Evolutionary conservation across 371 early-diverging fungal genomes (phyloP), one percentile per base, ranked within the genome.

Genomic region (Blakeslea trispora): DNA sequence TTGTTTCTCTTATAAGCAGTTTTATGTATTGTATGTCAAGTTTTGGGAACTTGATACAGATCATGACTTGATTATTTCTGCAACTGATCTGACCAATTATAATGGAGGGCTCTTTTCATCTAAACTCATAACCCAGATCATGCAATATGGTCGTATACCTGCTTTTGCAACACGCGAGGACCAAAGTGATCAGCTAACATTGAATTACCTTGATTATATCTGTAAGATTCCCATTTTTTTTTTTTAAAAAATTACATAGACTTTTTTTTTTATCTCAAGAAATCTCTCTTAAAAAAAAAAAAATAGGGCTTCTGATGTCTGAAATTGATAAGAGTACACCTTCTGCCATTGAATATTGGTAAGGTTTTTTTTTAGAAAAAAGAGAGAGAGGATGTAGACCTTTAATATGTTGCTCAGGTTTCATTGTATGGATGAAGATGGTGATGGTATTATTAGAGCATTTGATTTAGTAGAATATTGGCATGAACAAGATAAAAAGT

Each of bases 21-120:
- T 95, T 61, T 97, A 95, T 71, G 97, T 97, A 14, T 81, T 97
- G 4, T 97, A 94, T 63, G 96, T 95, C 81, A 94, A 92, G 71
- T 94, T 97, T 67, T 95, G 91, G 89, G 91, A 93, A 43, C 74
- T 96, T 43, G 94, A 93, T 68, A 68, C 74, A 23, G 88, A 93
- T 53, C 89, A 89, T 41, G 91, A 92, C 57, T 64, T 87, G 45
- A 67, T 86, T 39, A 70, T 93, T 39, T 80, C 80, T 41, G 82
- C 81, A 51, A 63, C 76, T 37, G 87, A 90, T 44, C 62, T 92
- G 48, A 54, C 74, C 15, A 77, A 82, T 43, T 92, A 92, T 64
- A 86, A 86, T 57, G 79, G 75, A 23, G 78, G 82, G 1, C 68
- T 85, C 0, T 64, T 91, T 18, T 81, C 84, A 5, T 62, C 78